Evolutionary conservation across 768 basidiomycete species (phyloP), one percentile per base, ranked within the genome.

Genomic region (Butyriboletus loyo): DNA sequence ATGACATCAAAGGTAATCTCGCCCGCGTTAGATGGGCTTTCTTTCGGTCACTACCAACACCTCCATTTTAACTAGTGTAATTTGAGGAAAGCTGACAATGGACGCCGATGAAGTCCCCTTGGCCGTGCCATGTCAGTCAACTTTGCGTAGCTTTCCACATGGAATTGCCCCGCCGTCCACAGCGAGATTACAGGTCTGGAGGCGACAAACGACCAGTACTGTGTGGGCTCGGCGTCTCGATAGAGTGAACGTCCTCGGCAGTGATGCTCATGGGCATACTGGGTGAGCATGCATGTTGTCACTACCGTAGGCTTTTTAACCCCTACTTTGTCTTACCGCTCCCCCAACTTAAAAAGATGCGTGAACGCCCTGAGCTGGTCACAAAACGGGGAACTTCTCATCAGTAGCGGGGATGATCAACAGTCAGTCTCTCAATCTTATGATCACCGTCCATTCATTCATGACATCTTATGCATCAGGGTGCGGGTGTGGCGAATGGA

Each of bases 311-410:
- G 24, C 37, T 10, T 19, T 39, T 42, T 44, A 24, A 45, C 40
- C 45, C 28, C 45, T 44, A 21, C n/a, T n/a, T n/a, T n/a, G 40
- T 15, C 37, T 7, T 11, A 39, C 22, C 30, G 11, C 22, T 43
- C 25, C 25, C 22, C 19, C n/a, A n/a, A n/a, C n/a, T n/a, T n/a
- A 7, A 21, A 54, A 43, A 88, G 87, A 49, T 90, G 88, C 58
- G 86, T 89, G 28, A 92, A 91, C 62, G 85, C 89, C 30, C 59
- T 90, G 32, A 84, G 81, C 54, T 91, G 89, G 89, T 81, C 85
- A 2, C 73, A 73, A 43, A 76, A 81, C 49, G 89, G 87, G 2
- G 77, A 83, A 50, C 55, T 87, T 15, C 72, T 91, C 36, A 65
- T 92, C 19, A 86, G 79, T 58, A 85, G 82, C 21, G 86, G 88